Base-by-base conservation (phyloP, 192 early-diverging fungal genomes). In the Coemansia sp. region DNA sequence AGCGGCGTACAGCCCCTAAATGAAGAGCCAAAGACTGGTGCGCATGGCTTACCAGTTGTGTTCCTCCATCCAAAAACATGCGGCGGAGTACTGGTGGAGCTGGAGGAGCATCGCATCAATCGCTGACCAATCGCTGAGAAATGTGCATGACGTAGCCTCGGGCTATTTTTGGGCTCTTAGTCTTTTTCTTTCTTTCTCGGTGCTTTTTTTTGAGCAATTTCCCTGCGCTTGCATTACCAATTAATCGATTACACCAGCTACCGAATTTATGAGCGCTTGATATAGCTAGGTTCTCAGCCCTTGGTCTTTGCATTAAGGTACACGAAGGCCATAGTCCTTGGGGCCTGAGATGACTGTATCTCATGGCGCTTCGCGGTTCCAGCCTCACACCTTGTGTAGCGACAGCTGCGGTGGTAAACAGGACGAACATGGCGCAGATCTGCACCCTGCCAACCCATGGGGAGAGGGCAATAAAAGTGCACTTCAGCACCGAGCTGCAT, bases 1-100 rank as follows among this genome's bases (percentile, higher is more conserved):
- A 84, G 85, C 63, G 84, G 85, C 16, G 78, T 94, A 39, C 82
- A 90, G 43, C 68, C 86, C 40, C 77, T 94, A 23, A 87, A 83
- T 65, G 84, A 84, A 16, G 80, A 88, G 72, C 92, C 91, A 57
- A 92, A 92, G 76, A 92, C 92, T 61, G 92, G 92, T 18, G 92
- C 92, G 0, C 91, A 92, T 63, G 87, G 86, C 3, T 88, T 89
- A 58, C 92, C 90, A 1, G 91, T 91, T 20, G 86, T 92, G 18
- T 92, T 92, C 45, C 70, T 93, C 69, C 91, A 92, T 60, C 93
- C 93, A 56, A 92, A 91, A 71, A 89, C 92, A 71, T 93, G 89
- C 40, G 88, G 90, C 58, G 92, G 92, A 7, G 89, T 91, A 8
- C 83, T 94, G 70, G 89, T 92, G 26, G 88, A 91, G 74, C 79